Evolutionary conservation across 345 rosid genomes (phyloP).

Genomic region (Eucalyptus sp.): DNA sequence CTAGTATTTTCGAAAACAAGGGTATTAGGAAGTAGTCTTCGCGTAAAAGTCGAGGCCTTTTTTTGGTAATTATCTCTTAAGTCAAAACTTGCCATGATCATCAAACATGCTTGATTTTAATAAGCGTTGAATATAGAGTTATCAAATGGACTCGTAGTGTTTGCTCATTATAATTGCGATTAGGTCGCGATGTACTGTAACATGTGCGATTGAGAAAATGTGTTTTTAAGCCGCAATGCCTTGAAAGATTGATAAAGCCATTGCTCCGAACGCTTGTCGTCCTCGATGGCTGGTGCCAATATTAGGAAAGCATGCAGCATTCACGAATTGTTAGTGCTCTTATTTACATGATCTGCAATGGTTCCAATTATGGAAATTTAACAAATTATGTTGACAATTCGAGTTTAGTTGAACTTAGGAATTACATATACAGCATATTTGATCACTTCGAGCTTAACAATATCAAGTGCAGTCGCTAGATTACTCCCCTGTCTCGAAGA

Average conservation of each 20-base stretch:
- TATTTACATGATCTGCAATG: not conserved
- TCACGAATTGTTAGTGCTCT: not conserved
- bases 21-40: not conserved
- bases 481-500: not conserved
- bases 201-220: not conserved
- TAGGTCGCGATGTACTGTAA: rapidly evolving
- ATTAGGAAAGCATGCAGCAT: not conserved
- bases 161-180: not conserved
- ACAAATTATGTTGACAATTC: not conserved
- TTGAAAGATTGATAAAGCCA: not conserved
- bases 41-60: not conserved
- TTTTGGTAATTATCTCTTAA: not conserved
- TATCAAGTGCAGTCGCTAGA: not conserved
- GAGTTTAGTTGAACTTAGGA: not conserved
- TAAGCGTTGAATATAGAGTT: not conserved
- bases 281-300: not conserved
- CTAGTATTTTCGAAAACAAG: not conserved
- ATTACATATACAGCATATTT: not conserved
- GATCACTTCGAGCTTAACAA: not conserved
- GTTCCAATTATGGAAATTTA: not conserved
- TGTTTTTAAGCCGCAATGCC: not conserved
- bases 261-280: not conserved
- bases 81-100: not conserved
- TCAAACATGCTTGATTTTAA: not conserved
- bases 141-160: rapidly evolving